Base-by-base conservation (phyloP, 768 basidiomycete genomes). In the Exidia glandulosa region DNA sequence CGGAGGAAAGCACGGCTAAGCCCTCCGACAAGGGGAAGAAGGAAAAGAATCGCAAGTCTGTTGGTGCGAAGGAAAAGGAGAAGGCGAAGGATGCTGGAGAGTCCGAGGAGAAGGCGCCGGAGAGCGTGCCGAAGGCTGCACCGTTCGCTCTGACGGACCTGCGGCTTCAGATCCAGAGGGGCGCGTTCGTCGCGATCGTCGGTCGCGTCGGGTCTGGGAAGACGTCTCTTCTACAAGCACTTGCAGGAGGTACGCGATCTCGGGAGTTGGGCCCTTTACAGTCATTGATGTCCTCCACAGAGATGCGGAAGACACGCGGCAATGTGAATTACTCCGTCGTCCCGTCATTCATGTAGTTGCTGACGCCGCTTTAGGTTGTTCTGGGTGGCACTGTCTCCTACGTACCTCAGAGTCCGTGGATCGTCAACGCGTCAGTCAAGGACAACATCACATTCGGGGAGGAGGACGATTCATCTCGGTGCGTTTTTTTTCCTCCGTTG, bases 391-490 rank as follows among this genome's bases (percentile, higher is more conserved):
- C 73, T 1, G 72, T 83, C 7, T 80, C 81, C 0, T 85, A 85
- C 66, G 81, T 82, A 0, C 80, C 84, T 2, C 83, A 86, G 66
- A 69, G 75, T 25, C 73, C 85, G 0, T 88, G 85, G 85, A 84
- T 87, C 55, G 72, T 72, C 65, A 85, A 85, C 68, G 84, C 84
- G 0, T 87, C 85, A 0, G 71, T 91, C 29, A 77, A 82, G 29
- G 80, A 87, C 57, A 93, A 93, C 69, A 81, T 93, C 63, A 66
- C 84, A 0, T 91, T 93, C 66, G 89, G 88, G 0, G 77, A 82
- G 64, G 71, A 75, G 3, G 83, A 82, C 58, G 81, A 90, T 58
- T 81, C 83, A 34, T 74, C 76, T 12, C 77, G 72, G 81, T 81
- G 45, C n/a, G 52, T 14, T 16, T 32, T n/a, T n/a, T 25, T n/a